phyloP scores from a whole-genome alignment of 441 rosid genomes.

The Geranium incanum region DNA sequence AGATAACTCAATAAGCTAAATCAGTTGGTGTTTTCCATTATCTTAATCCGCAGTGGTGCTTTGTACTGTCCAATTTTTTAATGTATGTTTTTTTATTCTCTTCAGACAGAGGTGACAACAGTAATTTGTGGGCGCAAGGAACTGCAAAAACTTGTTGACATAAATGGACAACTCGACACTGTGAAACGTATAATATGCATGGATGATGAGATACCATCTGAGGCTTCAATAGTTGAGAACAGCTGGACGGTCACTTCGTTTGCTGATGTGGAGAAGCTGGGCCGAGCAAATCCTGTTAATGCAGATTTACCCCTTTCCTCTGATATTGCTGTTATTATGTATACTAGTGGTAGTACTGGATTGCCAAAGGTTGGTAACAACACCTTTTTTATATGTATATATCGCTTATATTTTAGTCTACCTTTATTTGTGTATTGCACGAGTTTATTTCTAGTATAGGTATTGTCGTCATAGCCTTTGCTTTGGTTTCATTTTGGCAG shows the following conservation, averaged over 20 bases:
- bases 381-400: not conserved
- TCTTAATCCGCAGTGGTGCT: not conserved
- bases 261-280: conserved; percentile 63
- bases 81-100: conserved; percentile 13
- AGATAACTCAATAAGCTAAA: not conserved
- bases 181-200: conserved; percentile 75
- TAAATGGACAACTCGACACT: conserved; percentile 81
- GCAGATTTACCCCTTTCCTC: conserved; percentile 65
- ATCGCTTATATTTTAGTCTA: not conserved
- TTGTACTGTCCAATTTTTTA: not conserved
- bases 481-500: no score
- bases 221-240: conserved; percentile 37
- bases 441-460: not conserved
- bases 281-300: conserved; percentile 53
- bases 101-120: conserved; percentile 88
- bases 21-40: not conserved
- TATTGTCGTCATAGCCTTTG: not conserved
- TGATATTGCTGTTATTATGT: conserved; percentile 93
- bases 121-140: conserved; percentile 89
- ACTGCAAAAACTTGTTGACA: conserved; percentile 66
- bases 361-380: conserved; percentile 72
- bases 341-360: conserved; percentile 99
- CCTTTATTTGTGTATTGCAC: not conserved
- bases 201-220: conserved; percentile 71
- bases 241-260: conserved; percentile 55